Evolutionary conservation across 768 basidiomycete species (phyloP).

Genomic region (Suillus subluteus): DNA sequence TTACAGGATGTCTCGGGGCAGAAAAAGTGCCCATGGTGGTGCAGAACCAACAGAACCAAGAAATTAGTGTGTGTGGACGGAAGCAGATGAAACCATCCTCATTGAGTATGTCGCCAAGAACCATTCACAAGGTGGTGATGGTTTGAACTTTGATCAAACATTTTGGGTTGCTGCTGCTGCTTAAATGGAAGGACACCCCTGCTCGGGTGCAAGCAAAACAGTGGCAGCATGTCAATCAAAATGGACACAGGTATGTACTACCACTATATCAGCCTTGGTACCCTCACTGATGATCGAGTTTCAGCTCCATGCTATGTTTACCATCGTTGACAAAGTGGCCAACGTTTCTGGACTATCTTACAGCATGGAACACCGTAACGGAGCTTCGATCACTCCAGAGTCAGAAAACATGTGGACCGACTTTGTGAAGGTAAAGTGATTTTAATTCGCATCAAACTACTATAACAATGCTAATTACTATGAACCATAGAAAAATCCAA

Average conservation of each 20-base stretch:
- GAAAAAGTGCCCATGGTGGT: background rate
- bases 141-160: background rate
- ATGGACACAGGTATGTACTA: background rate
- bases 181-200: background rate
- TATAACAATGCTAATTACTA: background rate
- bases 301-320: background rate
- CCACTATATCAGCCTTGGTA: background rate
- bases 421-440: conserved; percentile 2
- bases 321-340: background rate
- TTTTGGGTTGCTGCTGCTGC: background rate
- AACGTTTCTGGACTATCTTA: background rate
- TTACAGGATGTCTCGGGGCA: background rate
- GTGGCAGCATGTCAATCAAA: background rate
- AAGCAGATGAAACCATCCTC: background rate
- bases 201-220: background rate
- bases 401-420: background rate
- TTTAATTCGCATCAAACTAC: background rate
- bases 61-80: background rate
- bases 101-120: background rate
- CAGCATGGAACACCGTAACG: background rate
- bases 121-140: background rate
- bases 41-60: background rate
- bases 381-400: background rate
- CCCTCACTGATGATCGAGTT: background rate
- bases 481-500: background rate